phyloP scores from a whole-genome alignment of 148 eudicot genomes.

The Pharnaceum exiguum region DNA sequence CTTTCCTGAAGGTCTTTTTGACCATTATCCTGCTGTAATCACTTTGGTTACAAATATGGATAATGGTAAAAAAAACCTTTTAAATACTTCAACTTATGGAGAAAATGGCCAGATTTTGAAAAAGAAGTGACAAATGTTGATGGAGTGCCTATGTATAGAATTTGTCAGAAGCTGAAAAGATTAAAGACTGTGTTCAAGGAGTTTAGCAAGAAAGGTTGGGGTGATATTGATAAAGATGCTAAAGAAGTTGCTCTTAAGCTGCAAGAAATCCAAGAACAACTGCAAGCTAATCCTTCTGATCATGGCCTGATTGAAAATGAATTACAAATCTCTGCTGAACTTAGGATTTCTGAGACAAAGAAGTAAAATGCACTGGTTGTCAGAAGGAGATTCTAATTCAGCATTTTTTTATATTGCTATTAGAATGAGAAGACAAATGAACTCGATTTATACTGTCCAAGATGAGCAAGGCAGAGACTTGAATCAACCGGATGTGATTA shows the following conservation, averaged over 20 bases:
- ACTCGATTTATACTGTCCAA: neutral
- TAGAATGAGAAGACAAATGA: neutral
- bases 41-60: fast-evolving
- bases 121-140: neutral
- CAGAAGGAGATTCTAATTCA: neutral
- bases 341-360: neutral
- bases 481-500: too few species aligned
- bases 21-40: neutral
- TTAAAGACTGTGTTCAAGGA: neutral
- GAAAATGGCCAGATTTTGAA: neutral
- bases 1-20: neutral
- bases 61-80: neutral
- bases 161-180: neutral
- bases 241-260: neutral
- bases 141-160: neutral
- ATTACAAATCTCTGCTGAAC: neutral
- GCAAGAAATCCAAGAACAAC: neutral
- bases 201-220: neutral
- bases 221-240: neutral
- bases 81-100: neutral
- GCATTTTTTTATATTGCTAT: neutral
- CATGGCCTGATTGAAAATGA: neutral
- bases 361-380: neutral
- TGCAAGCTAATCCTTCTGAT: neutral
- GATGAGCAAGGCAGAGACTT: neutral